A percentile compares a stretch with the other conserved stretches of the same genome.
phyloP scores from a whole-genome alignment of 768 basidiomycete genomes.

The Suillus lakei region DNA sequence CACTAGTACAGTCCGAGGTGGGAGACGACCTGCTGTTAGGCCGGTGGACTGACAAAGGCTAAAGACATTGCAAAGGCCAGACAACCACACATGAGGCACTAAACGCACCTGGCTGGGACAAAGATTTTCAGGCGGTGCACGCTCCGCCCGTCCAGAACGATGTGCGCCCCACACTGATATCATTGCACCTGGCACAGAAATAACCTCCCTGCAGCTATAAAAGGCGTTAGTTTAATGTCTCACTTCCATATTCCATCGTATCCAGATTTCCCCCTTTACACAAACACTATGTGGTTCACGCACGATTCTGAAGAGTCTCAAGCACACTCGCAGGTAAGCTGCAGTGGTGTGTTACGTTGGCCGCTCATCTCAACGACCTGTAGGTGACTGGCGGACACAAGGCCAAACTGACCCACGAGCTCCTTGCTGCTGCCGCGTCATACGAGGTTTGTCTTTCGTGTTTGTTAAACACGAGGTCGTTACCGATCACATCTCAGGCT shows the following conservation, averaged over 20 bases:
- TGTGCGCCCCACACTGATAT: background rate
- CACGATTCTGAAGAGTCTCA: slow-evolving; percentile 28
- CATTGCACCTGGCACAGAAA: background rate
- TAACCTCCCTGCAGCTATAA: background rate
- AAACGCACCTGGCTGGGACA: too few relatives aligned
- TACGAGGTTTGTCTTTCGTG: slow-evolving; percentile 23
- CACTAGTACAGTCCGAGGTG: too few relatives aligned
- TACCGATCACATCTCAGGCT: slow-evolving; percentile 23
- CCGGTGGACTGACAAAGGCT: too few relatives aligned
- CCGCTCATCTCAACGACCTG: background rate
- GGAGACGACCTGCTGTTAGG: too few relatives aligned
- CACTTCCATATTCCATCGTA: background rate
- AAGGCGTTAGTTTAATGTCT: too few relatives aligned
- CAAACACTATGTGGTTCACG: slow-evolving; percentile 26
- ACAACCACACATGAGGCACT: too few relatives aligned
- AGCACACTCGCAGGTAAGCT: slow-evolving; percentile 24
- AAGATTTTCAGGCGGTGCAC: too few relatives aligned
- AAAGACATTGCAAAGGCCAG: too few relatives aligned
- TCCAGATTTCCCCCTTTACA: background rate
- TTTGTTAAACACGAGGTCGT: background rate
- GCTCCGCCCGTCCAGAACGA: too few relatives aligned
- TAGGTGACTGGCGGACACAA: slow-evolving; percentile 23
- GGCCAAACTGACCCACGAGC: slow-evolving; percentile 30
- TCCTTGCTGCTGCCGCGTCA: slow-evolving; percentile 32
- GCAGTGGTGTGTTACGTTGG: too few relatives aligned